A percentile compares a stretch with the other conserved stretches of the same genome.
These are phyloP conservation scores for Dalbergia cultrata DNA, from an alignment of 306 rosid genomes.

Conservation along the genomic window DNA sequence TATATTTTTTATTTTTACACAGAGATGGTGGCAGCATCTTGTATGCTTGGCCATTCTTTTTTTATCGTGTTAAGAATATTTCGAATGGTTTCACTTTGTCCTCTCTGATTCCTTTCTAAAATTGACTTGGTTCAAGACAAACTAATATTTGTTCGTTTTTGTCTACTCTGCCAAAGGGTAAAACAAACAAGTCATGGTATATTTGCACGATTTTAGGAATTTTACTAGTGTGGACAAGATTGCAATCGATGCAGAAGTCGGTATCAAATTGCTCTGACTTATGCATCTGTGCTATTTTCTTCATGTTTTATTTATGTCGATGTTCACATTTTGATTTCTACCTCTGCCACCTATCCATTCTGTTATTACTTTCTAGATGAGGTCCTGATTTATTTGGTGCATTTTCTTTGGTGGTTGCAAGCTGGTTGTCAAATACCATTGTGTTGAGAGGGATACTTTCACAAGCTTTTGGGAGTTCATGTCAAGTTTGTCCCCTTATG, in stretches of 20 bases:
- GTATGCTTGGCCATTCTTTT: constrained; percentile 24
- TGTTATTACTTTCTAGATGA: too few relatives aligned
- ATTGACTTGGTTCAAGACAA: constrained; percentile 15
- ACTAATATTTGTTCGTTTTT: not conserved
- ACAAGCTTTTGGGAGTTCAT: constrained; percentile 76
- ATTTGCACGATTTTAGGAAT: constrained; percentile 13
- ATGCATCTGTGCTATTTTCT: constrained; percentile 9
- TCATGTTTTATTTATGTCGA: not conserved
- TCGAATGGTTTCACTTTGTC: constrained; percentile 14
- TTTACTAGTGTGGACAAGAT: constrained; percentile 9
- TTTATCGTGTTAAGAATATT: constrained; percentile 5
- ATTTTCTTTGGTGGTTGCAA: too few relatives aligned
- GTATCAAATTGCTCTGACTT: not conserved
- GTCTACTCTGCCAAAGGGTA: not conserved
- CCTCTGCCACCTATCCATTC: too few relatives aligned
- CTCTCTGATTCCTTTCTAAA: constrained; percentile 15
- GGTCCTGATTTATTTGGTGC: too few relatives aligned
- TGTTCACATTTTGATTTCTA: constrained; percentile 12
- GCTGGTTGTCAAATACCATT: constrained; percentile 89
- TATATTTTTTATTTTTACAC: not conserved
- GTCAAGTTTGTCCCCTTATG: constrained; percentile 57
- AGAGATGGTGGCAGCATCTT: constrained; percentile 11
- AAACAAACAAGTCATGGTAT: not conserved
- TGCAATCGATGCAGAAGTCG: not conserved
- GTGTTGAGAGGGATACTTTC: constrained; percentile 83